These are phyloP conservation scores for Phytopythium oedochilum DNA, from an alignment of 352 stramenopile species.

Conservation along the genomic window DNA sequence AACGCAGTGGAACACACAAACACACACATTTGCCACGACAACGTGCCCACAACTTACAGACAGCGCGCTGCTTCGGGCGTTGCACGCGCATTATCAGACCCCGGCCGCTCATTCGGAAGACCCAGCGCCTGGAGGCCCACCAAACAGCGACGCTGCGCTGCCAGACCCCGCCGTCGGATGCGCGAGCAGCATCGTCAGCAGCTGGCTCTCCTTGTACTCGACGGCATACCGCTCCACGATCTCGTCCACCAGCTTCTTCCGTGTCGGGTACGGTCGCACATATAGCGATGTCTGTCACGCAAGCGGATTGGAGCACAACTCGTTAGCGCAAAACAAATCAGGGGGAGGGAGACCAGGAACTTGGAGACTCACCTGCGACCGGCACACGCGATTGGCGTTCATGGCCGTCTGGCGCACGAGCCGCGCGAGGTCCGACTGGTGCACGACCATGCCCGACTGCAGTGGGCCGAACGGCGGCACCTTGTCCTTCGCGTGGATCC, in stretches of 20 bases:
- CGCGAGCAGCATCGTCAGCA: conserved; percentile 75
- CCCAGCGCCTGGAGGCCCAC: background rate
- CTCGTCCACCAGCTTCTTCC: conserved; percentile 86
- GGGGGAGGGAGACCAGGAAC: background rate
- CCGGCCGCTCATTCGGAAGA: conserved; percentile 3
- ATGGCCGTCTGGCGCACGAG: conserved; percentile 85
- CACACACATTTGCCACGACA: background rate
- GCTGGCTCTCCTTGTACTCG: conserved; percentile 84
- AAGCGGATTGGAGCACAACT: conserved; percentile 6
- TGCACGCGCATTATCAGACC: background rate
- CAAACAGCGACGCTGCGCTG: conserved; percentile 10
- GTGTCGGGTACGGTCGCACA: conserved; percentile 79
- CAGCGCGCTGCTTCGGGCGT: background rate
- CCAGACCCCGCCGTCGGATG: conserved; percentile 18
- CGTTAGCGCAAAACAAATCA: conserved; percentile 1
- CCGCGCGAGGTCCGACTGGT: conserved; percentile 53
- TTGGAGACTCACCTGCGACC: conserved; percentile 50
- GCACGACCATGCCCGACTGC: conserved; percentile 82
- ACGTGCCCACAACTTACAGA: background rate
- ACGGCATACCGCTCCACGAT: conserved; percentile 83
- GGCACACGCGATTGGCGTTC: conserved; percentile 86
- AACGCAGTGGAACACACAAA: no score
- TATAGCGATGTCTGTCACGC: conserved; percentile 66
- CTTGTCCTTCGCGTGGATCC: conserved; percentile 82
- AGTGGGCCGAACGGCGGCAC: conserved; percentile 75